Percentiles rank a stretch among this genome's conserved stretches.
phyloP scores from a whole-genome alignment of 495 filamentous ascomycete genomes.

The Thermothielavioides terrestris region DNA sequence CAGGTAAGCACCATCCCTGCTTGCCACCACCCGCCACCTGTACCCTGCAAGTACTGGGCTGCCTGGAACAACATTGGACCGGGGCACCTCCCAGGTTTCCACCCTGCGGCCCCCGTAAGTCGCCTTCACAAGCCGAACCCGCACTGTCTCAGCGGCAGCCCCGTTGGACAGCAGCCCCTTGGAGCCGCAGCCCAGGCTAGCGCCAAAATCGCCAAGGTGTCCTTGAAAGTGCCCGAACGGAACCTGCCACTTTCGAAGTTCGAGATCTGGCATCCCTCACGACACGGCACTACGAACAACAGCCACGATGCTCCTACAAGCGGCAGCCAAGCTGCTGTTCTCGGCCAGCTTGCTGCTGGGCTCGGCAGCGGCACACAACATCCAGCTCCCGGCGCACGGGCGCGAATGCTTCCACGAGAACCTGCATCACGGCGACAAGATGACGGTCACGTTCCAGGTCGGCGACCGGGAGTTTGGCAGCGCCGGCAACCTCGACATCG shows the following conservation, averaged over 20 bases:
- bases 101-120: neutral
- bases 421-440: constrained; percentile 87
- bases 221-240: constrained; percentile 12
- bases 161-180: constrained; percentile 1
- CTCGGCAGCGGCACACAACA: constrained; percentile 74
- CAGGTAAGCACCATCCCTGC: neutral
- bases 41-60: constrained; percentile 3
- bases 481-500: constrained; percentile 89
- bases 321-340: constrained; percentile 50
- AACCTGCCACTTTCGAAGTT: constrained; percentile 7
- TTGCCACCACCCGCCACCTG: constrained; percentile 2
- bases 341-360: constrained; percentile 55
- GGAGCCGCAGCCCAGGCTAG: neutral
- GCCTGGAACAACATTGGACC: constrained; percentile 24
- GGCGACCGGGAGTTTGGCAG: constrained; percentile 93
- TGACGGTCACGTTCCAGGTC: constrained; percentile 98
- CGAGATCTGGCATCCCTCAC: constrained; percentile 16
- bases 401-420: constrained; percentile 96
- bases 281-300: neutral
- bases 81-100: constrained; percentile 5
- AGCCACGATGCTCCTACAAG: constrained; percentile 25
- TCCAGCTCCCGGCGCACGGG: constrained; percentile 82
- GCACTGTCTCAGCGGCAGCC: neutral
- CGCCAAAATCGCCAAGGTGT: constrained; percentile 23
- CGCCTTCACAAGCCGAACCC: constrained; percentile 11